Evolutionary conservation across 1,139 yeast species (phyloP), one percentile per base, ranked within the genome.

Genomic region (Pneumocystis jirovecii): DNA sequence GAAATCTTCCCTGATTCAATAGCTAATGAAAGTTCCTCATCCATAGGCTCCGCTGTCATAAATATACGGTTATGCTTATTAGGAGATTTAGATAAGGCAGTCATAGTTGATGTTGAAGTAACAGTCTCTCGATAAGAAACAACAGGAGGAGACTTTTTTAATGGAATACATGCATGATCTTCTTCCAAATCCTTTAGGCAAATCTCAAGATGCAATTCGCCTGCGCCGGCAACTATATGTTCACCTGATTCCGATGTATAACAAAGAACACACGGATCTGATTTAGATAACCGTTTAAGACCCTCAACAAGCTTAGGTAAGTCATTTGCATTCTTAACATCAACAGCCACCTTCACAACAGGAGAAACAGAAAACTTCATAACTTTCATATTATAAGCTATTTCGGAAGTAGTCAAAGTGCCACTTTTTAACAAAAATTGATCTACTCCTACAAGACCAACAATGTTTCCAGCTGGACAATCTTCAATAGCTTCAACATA

Each of bases 391-490:
- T 93, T 93, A 95, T 93, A 97, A 74, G 98, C 89, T 74, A 89
- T 81, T 80, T 93, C 98, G 77, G 82, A 82, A 79, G 97, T 93
- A 83, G 98, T 93, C 78, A 93, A 83, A 77, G 98, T 93, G 89
- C 98, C 98, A 76, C 96, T 89, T 85, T 93, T 93, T 82, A 93
- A 88, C 83, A 93, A 87, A 89, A 90, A 93, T 85, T 93, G 98
- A 83, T 93, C 98, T 76, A 93, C 88, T 90, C 98, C 98, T 76
- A 93, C 98, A 80, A 93, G 85, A 89, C 97, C 98, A 79, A 91
- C 86, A 87, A 93, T 93, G 96, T 93, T 93, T 88, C 98, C 98
- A 75, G 97, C 97, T 79, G 98, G 98, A 83, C 96, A 89, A 83
- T 93, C 97, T 78, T 93, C 98, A 77, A 93, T 93, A 78, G 93